Evolutionary conservation across 2,329 filamentous ascomycete species (phyloP), one percentile per base, ranked within the genome.

Genomic region (Colletotrichum sp.): DNA sequence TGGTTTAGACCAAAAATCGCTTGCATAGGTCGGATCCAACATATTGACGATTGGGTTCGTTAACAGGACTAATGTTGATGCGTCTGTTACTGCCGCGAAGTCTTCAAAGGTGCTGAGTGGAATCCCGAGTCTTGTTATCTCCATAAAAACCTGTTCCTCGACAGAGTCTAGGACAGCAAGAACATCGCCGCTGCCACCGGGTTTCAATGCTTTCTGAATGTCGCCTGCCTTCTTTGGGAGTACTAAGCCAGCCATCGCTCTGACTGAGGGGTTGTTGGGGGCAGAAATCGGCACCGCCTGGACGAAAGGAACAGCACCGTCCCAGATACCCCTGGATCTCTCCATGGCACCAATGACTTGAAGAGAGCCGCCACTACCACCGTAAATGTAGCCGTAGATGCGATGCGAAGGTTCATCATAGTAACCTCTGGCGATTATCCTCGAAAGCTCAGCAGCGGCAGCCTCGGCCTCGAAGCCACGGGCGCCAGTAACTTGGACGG

Each of bases 311-410:
- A 78, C 76, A n/a, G 69, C 70, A 5, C 78, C 78, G 21, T 78
- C 63, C 78, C 78, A 79, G 51, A 79, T 69, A 3, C 68, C 78
- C 24, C 69, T 24, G 2, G 76, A 77, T 12, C 77, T 76, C 57
- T 79, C 78, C 6, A 70, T 62, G 12, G 76, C 76, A 1, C 78
- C 78, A 11, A 79, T 61, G 16, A 69, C 70, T 13, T 76, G 58
- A 1, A 77, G 57, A 18, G 78, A 79, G 34, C 78, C 78, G 1
- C 78, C 78, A 36, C 78, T 79, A 1, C 74, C 77, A 5, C 78
- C 78, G 18, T 77, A 78, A 8, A 76, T 18, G 11, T 79, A 79
- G 1, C 78, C 78, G 15, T 77, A 76, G 16, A 79, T 78, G 2
- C 72, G 33, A 3, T 31, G 6, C 13, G 64, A 61, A 8, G 15